These are phyloP conservation scores for Avena sativa DNA, from an alignment of 176 grass and related monocot genomes.

Conservation along the genomic window DNA sequence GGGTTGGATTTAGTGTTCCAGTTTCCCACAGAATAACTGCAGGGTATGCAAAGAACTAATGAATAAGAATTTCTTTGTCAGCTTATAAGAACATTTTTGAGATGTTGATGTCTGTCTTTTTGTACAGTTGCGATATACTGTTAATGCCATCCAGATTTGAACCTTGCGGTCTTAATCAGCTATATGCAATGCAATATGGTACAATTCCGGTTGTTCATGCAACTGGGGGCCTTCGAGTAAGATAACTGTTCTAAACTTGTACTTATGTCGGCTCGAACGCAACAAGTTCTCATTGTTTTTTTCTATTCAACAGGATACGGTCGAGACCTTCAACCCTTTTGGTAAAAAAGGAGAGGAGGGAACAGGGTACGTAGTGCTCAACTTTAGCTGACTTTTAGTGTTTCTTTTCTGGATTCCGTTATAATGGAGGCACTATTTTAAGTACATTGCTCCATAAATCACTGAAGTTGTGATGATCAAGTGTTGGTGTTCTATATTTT, in stretches of 20 bases:
- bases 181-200: slow-evolving; percentile 96
- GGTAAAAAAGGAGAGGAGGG: slow-evolving; percentile 72
- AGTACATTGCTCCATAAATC: slow-evolving; percentile 33
- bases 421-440: neutral
- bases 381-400: slow-evolving; percentile 25
- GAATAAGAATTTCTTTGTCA: slow-evolving; percentile 23
- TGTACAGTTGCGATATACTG: slow-evolving; percentile 90
- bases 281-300: slow-evolving; percentile 35
- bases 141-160: slow-evolving; percentile 98
- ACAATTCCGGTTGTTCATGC: slow-evolving; percentile 92
- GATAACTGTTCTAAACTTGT: slow-evolving; percentile 34
- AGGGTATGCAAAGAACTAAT: slow-evolving; percentile 53
- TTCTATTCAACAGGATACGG: slow-evolving; percentile 77
- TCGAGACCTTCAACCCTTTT: slow-evolving; percentile 89
- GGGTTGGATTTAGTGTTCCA: slow-evolving; percentile 98
- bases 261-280: neutral
- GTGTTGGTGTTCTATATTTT: slow-evolving; percentile 36
- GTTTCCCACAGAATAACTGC: slow-evolving; percentile 96
- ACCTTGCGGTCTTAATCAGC: slow-evolving; percentile 95
- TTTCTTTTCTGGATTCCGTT: slow-evolving; percentile 8
- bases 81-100: slow-evolving; percentile 14
- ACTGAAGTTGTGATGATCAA: neutral
- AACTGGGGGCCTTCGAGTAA: slow-evolving; percentile 95
- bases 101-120: slow-evolving; percentile 19
- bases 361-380: slow-evolving; percentile 66